A percentile compares a stretch with the other conserved stretches of the same genome.
phyloP scores from a whole-genome alignment of 257 asterid genomes.

The Solanum medicagineum region DNA sequence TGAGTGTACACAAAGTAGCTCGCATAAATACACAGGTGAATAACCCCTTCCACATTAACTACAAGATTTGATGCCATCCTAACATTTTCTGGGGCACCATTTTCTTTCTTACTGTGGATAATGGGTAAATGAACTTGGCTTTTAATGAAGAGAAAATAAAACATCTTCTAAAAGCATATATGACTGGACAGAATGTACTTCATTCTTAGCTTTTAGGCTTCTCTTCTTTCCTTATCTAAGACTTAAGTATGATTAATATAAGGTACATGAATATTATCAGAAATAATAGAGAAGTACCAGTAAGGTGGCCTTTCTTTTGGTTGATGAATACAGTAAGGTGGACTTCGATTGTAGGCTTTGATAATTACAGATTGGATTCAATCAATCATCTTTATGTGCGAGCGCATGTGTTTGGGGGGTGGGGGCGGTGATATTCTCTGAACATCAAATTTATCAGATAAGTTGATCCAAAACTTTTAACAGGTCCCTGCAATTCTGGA shows the following conservation, averaged over 20 bases:
- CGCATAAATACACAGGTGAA: constrained; percentile 79
- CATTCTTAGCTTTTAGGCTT: neutral
- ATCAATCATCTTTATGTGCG: neutral
- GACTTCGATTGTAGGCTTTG: neutral
- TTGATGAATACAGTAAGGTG: neutral
- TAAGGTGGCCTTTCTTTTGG: neutral
- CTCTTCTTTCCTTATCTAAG: neutral
- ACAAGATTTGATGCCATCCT: neutral
- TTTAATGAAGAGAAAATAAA: neutral
- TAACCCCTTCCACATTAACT: neutral
- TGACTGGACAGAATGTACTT: neutral
- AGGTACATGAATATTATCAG: neutral
- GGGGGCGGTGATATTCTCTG: neutral
- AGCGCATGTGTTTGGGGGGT: too few species aligned
- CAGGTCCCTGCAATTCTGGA: constrained; percentile 82
- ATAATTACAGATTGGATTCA: neutral
- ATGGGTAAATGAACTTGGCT: neutral
- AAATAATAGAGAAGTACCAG: neutral
- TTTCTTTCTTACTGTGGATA: neutral
- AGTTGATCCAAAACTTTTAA: neutral
- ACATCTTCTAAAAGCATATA: neutral
- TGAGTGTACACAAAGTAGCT: constrained; percentile 83
- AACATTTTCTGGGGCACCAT: neutral
- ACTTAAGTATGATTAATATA: neutral
- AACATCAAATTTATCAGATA: neutral